phyloP scores from a whole-genome alignment of 2,329 filamentous ascomycete genomes.

The Aspergillus fijiensis region DNA sequence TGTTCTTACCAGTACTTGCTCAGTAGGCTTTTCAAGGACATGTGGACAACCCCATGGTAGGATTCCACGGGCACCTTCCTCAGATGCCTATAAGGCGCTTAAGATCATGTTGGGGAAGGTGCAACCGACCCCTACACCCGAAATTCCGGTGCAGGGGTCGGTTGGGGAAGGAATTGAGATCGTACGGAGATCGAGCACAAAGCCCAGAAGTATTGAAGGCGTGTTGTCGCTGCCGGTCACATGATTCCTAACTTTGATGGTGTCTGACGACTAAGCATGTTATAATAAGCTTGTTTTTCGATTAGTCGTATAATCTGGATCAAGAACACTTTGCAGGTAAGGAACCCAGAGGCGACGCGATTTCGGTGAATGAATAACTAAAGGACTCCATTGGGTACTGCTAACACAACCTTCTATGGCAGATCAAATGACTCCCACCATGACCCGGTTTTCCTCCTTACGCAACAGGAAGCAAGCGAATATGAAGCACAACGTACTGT shows the following conservation, averaged over 20 bases:
- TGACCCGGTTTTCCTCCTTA: slow-evolving; percentile 16
- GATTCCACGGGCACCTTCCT: too few species aligned
- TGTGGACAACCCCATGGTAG: background rate
- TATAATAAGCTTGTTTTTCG: background rate
- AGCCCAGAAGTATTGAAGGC: background rate
- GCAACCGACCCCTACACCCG: background rate
- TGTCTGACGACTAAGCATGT: background rate
- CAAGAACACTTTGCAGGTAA: background rate
- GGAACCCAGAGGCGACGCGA: background rate
- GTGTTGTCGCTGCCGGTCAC: background rate
- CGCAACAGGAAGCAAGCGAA: slow-evolving; percentile 19
- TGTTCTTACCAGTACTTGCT: background rate
- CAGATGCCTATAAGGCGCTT: background rate
- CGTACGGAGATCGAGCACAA: too few species aligned
- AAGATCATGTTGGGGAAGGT: background rate
- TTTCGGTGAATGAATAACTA: slow-evolving; percentile 2
- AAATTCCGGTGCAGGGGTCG: background rate
- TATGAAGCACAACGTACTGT: slow-evolving; percentile 36
- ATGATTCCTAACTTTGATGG: background rate
- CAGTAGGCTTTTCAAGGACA: background rate
- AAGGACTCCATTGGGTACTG: slow-evolving; percentile 20
- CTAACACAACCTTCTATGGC: slow-evolving; percentile 24
- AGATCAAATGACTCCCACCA: slow-evolving; percentile 18
- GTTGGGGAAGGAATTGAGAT: background rate
- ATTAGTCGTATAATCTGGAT: background rate